Base-by-base conservation (phyloP, 306 rosid genomes). In the Betula pendula region DNA sequence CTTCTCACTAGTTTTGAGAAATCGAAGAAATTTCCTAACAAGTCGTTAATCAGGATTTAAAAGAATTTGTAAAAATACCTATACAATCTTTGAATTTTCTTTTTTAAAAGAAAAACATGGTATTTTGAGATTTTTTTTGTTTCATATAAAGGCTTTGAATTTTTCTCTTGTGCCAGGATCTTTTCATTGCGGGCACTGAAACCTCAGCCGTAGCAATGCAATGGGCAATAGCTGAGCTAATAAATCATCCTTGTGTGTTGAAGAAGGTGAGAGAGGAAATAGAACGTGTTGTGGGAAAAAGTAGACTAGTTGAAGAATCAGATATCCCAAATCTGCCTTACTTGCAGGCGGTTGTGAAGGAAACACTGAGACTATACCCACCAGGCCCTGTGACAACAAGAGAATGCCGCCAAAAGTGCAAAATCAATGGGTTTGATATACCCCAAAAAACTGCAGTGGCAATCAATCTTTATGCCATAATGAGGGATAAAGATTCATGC, bases 161-260 rank as follows among this genome's bases (percentile, higher is more conserved):
- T 56, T 60, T 81, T 8, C 33, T 65, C 7, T 24, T 76, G 63
- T 31, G 16, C 51, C 72, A 86, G 87, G 92, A 88, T 24, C 77
- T 88, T 17, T 86, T 84, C 81, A 72, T 84, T 68, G 90, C 56
- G 68, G 90, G 90, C 70, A 86, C 88, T 9, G 58, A 71, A 9
- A 86, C 90, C 10, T 86, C 87, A 9, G 70, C 85, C 25, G 87
- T 85, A 80, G 83, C 83, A 0, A 86, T 82, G 87, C 90, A 84
- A 74, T 89, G 90, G 87, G 44, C 86, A 16, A 78, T 89, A 52
- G 86, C 89, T 0, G 89, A 89, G 67, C 89, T 86, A 66, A 81
- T 89, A 0, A 86, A 86, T 84, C 86, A 73, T 43, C 93, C 86
- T 0, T 51, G 79, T n/a, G 72, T 63, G n/a, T 84, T 89, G 81